Percentiles rank a stretch among this genome's conserved stretches.
Conservation (phyloP, 2,329 filamentous ascomycete genomes). For the Aspergillus ochraceoroseus region DNA sequence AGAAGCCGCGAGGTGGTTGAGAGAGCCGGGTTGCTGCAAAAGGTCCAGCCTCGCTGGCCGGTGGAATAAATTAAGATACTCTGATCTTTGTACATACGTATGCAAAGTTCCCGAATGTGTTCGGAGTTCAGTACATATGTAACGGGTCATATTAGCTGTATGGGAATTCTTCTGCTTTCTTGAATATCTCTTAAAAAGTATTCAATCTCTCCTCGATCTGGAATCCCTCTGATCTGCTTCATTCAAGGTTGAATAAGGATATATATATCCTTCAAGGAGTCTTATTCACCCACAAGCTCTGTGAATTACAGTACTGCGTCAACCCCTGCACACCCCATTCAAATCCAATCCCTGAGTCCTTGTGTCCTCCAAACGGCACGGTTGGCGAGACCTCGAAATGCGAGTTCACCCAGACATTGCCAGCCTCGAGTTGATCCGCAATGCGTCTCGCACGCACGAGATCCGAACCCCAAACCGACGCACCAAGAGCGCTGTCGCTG, state of each 20-base stretch:
- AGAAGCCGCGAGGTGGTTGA: conserved; percentile 37
- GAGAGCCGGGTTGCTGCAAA: conserved; percentile 35
- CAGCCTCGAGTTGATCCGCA: conserved; percentile 53
- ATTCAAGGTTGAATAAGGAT: no score
- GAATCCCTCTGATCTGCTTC: no score
- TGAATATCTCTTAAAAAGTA: no score
- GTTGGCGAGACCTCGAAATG: conserved; percentile 30
- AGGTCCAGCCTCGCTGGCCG: conserved; percentile 35
- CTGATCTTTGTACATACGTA: no score
- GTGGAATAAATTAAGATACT: no score
- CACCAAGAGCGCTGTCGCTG: conserved; percentile 51
- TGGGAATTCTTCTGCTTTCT: no score
- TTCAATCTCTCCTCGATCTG: no score
- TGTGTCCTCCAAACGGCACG: conserved; percentile 49
- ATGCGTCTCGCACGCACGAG: conserved; percentile 49
- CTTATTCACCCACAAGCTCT: conserved; percentile 32
- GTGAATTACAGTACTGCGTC: conserved; percentile 40
- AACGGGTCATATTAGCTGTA: no score
- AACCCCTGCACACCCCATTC: conserved; percentile 45
- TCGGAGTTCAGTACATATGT: no score
- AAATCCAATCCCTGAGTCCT: conserved; percentile 49
- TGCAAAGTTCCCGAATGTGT: no score
- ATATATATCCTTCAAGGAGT: no score
- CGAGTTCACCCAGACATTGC: conserved; percentile 58
- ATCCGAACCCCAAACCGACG: conserved; percentile 56